Conservation (phyloP, 208 protist genomes). For the Trypanosoma vivax region DNA sequence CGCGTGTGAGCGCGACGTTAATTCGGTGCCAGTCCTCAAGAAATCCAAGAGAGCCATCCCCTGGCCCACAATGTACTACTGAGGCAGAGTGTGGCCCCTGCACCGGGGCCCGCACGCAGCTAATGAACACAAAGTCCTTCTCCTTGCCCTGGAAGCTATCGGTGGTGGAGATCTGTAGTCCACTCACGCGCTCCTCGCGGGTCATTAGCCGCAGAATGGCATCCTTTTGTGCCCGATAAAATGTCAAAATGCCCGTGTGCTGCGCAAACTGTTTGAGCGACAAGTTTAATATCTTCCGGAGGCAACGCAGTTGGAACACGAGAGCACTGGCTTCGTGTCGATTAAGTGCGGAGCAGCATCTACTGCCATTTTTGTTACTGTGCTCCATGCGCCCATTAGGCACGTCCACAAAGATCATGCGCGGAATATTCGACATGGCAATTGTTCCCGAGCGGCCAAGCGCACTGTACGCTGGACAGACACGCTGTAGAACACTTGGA, state of each 20-base stretch:
- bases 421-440: conserved; percentile 21
- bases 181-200: conserved; percentile 39
- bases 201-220: conserved; percentile 37
- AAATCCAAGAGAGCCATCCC: conserved; percentile 70
- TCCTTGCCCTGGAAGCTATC: conserved; percentile 93
- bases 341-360: conserved; percentile 38
- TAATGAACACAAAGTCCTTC: conserved; percentile 90
- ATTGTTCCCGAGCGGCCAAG: conserved; percentile 4
- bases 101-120: conserved; percentile 64
- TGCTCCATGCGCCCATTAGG: conserved; percentile 33
- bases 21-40: conserved; percentile 81
- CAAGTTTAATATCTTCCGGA: conserved; percentile 45
- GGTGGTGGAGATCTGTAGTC: conserved; percentile 82
- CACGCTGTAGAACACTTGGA: conserved; percentile 25
- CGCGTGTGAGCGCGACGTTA: conserved; percentile 92
- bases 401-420: conserved; percentile 76
- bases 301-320: conserved; percentile 60
- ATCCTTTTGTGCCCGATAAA: conserved; percentile 68
- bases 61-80: not conserved
- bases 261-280: conserved; percentile 41
- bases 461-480: not conserved
- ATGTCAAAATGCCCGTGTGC: conserved; percentile 75
- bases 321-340: conserved; percentile 44
- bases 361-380: not conserved
- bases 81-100: not conserved